Conservation (phyloP, 768 basidiomycete genomes). For the Amylocystis lapponica region DNA sequence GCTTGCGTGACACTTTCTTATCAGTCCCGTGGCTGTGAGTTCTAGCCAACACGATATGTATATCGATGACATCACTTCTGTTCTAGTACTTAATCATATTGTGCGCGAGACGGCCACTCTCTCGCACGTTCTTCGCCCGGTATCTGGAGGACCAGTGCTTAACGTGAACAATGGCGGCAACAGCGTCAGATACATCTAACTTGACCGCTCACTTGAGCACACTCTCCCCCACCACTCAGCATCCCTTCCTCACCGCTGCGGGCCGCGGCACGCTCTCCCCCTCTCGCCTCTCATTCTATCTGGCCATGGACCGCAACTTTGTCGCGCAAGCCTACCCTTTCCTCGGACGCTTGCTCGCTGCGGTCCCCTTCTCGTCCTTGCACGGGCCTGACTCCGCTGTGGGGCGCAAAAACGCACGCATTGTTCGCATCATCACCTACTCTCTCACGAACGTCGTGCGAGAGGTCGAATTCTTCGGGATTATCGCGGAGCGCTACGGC, state of each 20-base stretch:
- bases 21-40: too few relatives aligned
- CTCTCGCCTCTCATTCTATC: constrained; percentile 50
- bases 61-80: too few relatives aligned
- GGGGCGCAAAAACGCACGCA: constrained; percentile 32
- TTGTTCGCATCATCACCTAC: constrained; percentile 45
- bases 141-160: too few relatives aligned
- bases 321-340: constrained; percentile 73
- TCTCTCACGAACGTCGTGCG: constrained; percentile 54
- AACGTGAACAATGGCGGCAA: too few relatives aligned
- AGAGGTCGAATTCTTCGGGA: constrained; percentile 56
- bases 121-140: too few relatives aligned
- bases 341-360: constrained; percentile 58
- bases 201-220: too few relatives aligned
- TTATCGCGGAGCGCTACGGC: constrained; percentile 37
- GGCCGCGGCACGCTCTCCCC: constrained; percentile 45
- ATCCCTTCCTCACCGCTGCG: constrained; percentile 56
- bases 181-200: too few relatives aligned
- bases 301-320: constrained; percentile 70
- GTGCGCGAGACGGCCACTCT: too few relatives aligned
- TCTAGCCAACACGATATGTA: too few relatives aligned
- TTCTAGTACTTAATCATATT: too few relatives aligned
- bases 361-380: constrained; percentile 44
- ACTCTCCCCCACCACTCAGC: constrained; percentile 42
- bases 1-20: too few relatives aligned
- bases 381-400: constrained; percentile 25